A percentile compares a stretch with the other conserved stretches of the same genome.
phyloP scores from a whole-genome alignment of 139 green algal species.

The Chlorella sp. region DNA sequence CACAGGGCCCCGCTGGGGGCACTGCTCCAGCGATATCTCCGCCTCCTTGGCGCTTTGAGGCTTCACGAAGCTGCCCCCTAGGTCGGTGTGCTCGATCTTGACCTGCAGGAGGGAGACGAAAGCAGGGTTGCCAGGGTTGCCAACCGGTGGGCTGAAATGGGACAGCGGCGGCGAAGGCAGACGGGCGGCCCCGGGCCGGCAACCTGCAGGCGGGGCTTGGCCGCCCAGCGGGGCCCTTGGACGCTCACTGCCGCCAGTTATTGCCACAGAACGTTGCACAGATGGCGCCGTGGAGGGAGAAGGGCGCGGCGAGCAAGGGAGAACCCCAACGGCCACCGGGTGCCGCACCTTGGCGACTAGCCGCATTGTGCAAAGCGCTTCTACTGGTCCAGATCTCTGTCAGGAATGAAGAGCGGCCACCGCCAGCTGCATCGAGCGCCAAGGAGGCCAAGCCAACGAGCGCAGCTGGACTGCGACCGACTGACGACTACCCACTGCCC shows the following conservation, averaged over 20 bases:
- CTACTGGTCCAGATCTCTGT: too few species aligned
- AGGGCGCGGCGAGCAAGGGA: neutral
- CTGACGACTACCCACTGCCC: too few species aligned
- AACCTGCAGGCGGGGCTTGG: neutral
- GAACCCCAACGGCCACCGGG: neutral
- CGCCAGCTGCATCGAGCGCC: too few species aligned
- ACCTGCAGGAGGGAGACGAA: constrained; percentile 16
- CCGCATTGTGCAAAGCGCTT: constrained; percentile 12
- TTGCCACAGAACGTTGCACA: too few species aligned
- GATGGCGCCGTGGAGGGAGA: neutral
- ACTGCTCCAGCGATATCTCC: constrained; percentile 23
- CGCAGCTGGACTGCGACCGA: too few species aligned
- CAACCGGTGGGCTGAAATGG: too few species aligned
- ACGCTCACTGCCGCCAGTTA: neutral
- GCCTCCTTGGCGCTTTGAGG: constrained; percentile 39
- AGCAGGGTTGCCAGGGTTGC: too few species aligned
- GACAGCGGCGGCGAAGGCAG: too few species aligned
- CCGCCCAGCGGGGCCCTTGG: too few species aligned
- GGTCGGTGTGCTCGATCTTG: constrained; percentile 43
- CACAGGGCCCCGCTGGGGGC: neutral
- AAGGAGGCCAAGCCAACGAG: too few species aligned
- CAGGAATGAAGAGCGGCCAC: too few species aligned
- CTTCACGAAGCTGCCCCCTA: constrained; percentile 27
- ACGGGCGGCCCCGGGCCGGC: too few species aligned
- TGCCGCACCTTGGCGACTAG: constrained; percentile 12